phyloP scores from a whole-genome alignment of 2,329 filamentous ascomycete species.

The Colletotrichum sp. region DNA sequence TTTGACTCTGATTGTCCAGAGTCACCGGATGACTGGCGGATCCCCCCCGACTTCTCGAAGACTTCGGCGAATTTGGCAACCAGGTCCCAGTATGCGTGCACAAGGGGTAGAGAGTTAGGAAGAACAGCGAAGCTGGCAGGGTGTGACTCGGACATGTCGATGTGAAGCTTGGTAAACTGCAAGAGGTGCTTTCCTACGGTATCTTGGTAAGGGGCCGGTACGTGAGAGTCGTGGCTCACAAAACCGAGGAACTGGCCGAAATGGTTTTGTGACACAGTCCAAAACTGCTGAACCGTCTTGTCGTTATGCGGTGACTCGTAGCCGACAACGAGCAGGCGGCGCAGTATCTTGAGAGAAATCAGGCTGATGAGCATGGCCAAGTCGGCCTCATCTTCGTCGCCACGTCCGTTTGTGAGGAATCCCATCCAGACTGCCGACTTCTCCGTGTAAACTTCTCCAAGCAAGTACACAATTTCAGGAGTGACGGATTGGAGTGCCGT shows the following conservation, averaged over 20 bases:
- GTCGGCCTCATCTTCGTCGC: conserved; percentile 63
- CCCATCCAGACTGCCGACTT: conserved; percentile 74
- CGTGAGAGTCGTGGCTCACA: conserved; percentile 59
- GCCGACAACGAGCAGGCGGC: conserved; percentile 79
- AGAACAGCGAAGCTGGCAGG: conserved; percentile 84
- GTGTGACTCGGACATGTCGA: conserved; percentile 82
- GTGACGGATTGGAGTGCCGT: conserved; percentile 78
- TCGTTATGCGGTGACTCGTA: conserved; percentile 87
- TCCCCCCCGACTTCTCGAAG: conserved; percentile 67
- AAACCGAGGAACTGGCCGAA: conserved; percentile 77
- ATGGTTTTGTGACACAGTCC: conserved; percentile 78
- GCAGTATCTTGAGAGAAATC: conserved; percentile 77
- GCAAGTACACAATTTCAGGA: conserved; percentile 82
- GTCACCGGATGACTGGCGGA: conserved; percentile 49
- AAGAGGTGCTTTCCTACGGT: conserved; percentile 85
- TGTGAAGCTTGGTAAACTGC: conserved; percentile 90
- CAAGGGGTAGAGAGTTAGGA: conserved; percentile 78
- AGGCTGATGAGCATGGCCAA: conserved; percentile 79
- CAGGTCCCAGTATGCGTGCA: conserved; percentile 85
- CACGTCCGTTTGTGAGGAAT: conserved; percentile 62
- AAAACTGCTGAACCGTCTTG: conserved; percentile 77
- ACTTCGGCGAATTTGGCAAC: conserved; percentile 78
- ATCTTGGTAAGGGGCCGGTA: conserved; percentile 60
- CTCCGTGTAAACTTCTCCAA: conserved; percentile 79
- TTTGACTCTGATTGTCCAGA: conserved; percentile 41